A percentile compares a stretch with the other conserved stretches of the same genome.
These are phyloP conservation scores for Gypsophila paniculata DNA, from an alignment of 179 eudicot genomes.

Conservation along the genomic window DNA sequence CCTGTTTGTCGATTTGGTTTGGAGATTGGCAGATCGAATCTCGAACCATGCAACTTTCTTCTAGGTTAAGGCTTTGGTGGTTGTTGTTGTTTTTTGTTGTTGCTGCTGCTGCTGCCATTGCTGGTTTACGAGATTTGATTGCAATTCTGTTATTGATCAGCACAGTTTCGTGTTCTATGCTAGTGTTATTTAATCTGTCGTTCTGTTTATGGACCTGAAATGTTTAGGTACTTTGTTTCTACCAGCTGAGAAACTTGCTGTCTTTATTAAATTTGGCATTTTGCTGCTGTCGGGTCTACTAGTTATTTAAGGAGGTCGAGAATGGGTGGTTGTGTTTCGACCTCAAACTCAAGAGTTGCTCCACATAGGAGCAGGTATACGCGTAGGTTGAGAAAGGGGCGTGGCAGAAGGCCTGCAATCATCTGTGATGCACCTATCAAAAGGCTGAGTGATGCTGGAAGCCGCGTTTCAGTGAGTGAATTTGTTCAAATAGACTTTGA, in stretches of 20 bases:
- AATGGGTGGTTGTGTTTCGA: constrained; percentile 48
- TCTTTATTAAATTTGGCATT: constrained; percentile 6
- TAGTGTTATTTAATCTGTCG: neutral
- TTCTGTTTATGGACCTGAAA: constrained; percentile 4
- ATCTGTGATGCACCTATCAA: constrained; percentile 40
- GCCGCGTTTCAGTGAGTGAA: constrained; percentile 40
- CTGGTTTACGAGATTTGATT: neutral
- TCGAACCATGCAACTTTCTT: too few species aligned
- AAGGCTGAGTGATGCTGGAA: constrained; percentile 36
- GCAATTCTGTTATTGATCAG: neutral
- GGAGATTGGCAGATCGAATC: too few species aligned
- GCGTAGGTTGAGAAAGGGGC: constrained; percentile 28
- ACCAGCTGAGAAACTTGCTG: neutral
- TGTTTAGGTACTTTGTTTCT: neutral
- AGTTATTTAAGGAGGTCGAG: neutral
- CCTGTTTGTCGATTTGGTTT: too few species aligned
- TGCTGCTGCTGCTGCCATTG: too few species aligned
- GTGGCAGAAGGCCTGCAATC: constrained; percentile 19
- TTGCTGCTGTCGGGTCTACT: neutral
- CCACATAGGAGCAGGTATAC: constrained; percentile 31
- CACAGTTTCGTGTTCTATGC: neutral
- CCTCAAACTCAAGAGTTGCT: constrained; percentile 29
- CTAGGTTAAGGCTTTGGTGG: neutral
- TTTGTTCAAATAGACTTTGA: constrained; percentile 43
- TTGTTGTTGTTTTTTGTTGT: neutral